A percentile compares a stretch with the other conserved stretches of the same genome.
These are phyloP conservation scores for Scheffersomyces lignosus DNA, from an alignment of 805 yeast genomes.

Conservation along the genomic window DNA sequence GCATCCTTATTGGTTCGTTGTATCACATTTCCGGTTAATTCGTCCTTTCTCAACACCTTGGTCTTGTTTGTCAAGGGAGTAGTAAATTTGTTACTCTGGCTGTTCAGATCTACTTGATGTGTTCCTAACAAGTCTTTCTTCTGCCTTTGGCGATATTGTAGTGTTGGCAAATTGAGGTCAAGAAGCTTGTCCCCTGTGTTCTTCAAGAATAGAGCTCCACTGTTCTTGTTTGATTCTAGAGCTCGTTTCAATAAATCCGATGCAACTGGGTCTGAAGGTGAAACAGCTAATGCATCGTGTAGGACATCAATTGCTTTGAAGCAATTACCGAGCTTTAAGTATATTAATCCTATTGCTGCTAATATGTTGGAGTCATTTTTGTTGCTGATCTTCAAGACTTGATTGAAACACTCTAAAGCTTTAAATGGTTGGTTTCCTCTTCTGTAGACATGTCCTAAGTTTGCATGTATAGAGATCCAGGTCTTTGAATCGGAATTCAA, in stretches of 20 bases:
- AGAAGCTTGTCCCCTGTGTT: slow-evolving; percentile 20
- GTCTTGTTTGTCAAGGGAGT: slow-evolving; percentile 24
- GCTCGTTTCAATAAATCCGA: slow-evolving; percentile 80
- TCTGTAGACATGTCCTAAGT: slow-evolving; percentile 86
- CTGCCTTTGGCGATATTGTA: slow-evolving; percentile 18
- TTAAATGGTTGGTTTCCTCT: slow-evolving; percentile 59
- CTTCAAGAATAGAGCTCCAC: slow-evolving; percentile 23
- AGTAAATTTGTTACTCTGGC: slow-evolving; percentile 13
- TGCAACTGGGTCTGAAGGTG: slow-evolving; percentile 83
- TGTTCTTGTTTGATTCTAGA: slow-evolving; percentile 52
- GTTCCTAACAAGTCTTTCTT: background rate
- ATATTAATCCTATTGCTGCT: slow-evolving; percentile 81
- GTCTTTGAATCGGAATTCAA: slow-evolving; percentile 78
- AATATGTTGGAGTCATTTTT: slow-evolving; percentile 69
- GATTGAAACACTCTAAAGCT: slow-evolving; percentile 73
- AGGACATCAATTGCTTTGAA: slow-evolving; percentile 71
- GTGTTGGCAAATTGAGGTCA: slow-evolving; percentile 23
- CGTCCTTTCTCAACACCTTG: slow-evolving; percentile 6
- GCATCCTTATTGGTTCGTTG: slow-evolving; percentile 3
- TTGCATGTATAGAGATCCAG: slow-evolving; percentile 82
- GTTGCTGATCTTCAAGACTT: slow-evolving; percentile 68
- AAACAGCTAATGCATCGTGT: slow-evolving; percentile 77
- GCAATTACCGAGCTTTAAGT: slow-evolving; percentile 65
- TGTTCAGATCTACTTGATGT: background rate
- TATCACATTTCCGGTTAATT: slow-evolving; percentile 6